These are phyloP conservation scores for Apiospora arundinis DNA, from an alignment of 2,329 filamentous ascomycete genomes.

Conservation along the genomic window DNA sequence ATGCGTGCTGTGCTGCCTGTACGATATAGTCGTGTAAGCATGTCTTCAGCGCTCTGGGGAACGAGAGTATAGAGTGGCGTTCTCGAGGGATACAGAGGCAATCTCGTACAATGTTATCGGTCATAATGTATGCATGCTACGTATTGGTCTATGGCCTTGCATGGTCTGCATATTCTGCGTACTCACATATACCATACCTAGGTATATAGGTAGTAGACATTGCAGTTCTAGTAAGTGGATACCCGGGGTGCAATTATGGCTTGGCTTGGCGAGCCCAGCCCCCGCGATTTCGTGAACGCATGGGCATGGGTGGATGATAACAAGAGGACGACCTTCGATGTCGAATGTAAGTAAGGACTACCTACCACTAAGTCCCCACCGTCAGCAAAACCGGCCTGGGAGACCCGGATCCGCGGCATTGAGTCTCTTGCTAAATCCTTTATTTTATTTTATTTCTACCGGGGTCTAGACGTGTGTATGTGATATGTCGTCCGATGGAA, in stretches of 20 bases:
- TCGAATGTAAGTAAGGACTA: background rate
- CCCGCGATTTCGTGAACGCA: background rate
- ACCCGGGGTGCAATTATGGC: background rate
- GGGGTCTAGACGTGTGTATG: background rate
- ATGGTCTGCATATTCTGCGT: background rate
- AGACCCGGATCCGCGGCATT: background rate
- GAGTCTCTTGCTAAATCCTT: background rate
- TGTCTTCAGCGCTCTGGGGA: background rate
- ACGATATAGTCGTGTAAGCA: background rate
- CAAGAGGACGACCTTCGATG: background rate
- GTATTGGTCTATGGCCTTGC: background rate
- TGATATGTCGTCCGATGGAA: background rate
- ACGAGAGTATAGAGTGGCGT: background rate
- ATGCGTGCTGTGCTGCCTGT: background rate
- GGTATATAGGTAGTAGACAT: no score
- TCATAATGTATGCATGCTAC: conserved; percentile 2
- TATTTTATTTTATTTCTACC: background rate
- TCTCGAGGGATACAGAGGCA: background rate
- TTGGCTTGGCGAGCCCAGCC: background rate
- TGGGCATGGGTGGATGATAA: background rate
- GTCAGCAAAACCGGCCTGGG: background rate
- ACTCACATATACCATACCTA: background rate
- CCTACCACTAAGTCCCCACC: background rate
- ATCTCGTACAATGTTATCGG: conserved; percentile 4
- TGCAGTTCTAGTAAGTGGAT: background rate